Percentiles rank a stretch among this genome's conserved stretches.
These are phyloP conservation scores for Leccinum pellstonianum DNA, from an alignment of 768 basidiomycete genomes.

Conservation along the genomic window DNA sequence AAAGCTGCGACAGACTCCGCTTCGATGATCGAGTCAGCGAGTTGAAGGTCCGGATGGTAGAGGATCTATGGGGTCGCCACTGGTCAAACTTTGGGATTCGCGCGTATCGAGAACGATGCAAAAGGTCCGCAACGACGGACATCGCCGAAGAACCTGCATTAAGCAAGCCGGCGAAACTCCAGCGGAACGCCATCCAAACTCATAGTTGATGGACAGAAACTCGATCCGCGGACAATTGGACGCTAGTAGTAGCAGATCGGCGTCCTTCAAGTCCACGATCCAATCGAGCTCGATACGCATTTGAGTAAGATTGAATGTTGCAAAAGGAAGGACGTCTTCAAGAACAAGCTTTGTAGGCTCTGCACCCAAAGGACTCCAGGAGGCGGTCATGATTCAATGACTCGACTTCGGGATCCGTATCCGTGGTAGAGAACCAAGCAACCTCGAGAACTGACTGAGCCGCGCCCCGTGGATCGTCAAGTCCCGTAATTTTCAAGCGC, in stretches of 20 bases:
- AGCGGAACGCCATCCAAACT: not conserved
- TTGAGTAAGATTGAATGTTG: not conserved
- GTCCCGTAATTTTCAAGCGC: constrained; percentile 54
- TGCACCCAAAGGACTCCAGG: not conserved
- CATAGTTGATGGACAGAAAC: not conserved
- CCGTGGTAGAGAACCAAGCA: constrained; percentile 66
- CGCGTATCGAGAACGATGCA: not conserved
- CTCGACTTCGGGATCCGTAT: constrained; percentile 52
- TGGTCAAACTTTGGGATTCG: not conserved
- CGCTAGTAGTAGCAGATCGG: not conserved
- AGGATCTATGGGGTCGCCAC: not conserved
- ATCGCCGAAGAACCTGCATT: not conserved
- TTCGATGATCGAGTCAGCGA: not conserved
- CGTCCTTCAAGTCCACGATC: not conserved
- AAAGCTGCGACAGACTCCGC: not conserved
- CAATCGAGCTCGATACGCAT: not conserved
- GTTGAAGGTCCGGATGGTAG: not conserved
- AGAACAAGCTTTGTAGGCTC: not conserved
- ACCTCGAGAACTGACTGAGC: constrained; percentile 73
- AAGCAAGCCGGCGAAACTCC: not conserved
- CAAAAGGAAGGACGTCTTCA: not conserved
- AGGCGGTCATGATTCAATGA: constrained; percentile 39
- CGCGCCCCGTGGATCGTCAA: constrained; percentile 72
- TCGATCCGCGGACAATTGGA: not conserved
- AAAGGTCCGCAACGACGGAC: not conserved